Base-by-base conservation (phyloP, 257 asterid species). In the Nicotiana tabacum region DNA sequence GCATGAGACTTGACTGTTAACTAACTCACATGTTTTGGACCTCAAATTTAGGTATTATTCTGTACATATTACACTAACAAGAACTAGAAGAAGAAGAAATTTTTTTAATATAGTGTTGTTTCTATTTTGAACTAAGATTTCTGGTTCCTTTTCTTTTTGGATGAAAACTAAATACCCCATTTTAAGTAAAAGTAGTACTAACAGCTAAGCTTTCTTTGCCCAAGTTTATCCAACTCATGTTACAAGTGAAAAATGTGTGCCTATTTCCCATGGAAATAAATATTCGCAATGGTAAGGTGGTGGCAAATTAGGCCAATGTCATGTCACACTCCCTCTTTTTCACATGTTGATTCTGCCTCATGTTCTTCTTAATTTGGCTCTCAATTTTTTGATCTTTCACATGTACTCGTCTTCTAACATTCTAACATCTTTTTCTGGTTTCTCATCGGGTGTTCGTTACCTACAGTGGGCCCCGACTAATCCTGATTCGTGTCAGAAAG, bases 261-360 rank as follows among this genome's bases (percentile, higher is more conserved):
- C 62, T 80, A 56, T 39, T 60, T 30, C 7, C 35, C 4, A 17
- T 69, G 77, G 69, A 33, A 53, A 43, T 72, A 78, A 85, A 82
- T 89, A 83, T 78, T 81, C 74, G 48, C 65, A 83, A 66, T 77
- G 77, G 57, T 67, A 80, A 43, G 83, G 77, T 82, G 83, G 66
- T 81, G 86, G 85, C 13, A 83, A 86, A 89, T 88, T 87, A 90
- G 92, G 95, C 87, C 21, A 77, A 76, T 87, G 93, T 91, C 92
- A 68, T 83, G 79, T 92, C 94, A 88, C 66, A 77, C 60, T 17
- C 32, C 56, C 72, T 57, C 69, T 35, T 78, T 58, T 83, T 70
- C 88, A 88, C 90, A 86, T 88, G 90, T 81, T 9, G 83, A 57
- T 60, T 85, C 82, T 83, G 82, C 85, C 85, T 86, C 88, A 88